phyloP scores from a whole-genome alignment of 768 basidiomycete genomes.

The Boletus insuetus region DNA sequence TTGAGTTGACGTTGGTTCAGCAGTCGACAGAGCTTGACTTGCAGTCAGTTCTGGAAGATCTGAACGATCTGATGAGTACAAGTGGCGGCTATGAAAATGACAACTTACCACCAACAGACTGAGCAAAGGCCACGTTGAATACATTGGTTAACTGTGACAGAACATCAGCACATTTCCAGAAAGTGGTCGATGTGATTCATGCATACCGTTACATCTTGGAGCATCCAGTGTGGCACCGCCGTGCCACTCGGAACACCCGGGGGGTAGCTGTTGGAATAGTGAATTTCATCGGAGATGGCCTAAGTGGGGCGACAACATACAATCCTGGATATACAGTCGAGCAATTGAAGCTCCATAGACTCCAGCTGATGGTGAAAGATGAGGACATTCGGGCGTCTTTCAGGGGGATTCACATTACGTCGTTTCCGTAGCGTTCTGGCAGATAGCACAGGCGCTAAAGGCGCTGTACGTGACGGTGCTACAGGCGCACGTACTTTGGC shows the following conservation, averaged over 20 bases:
- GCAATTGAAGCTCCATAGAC: constrained; percentile 48
- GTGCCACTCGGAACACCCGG: constrained; percentile 44
- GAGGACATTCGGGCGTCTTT: background rate
- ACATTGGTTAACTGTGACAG: constrained; percentile 19
- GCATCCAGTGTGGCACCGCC: constrained; percentile 61
- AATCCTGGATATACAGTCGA: constrained; percentile 31
- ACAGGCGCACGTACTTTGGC: constrained; percentile 44
- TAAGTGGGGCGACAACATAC: constrained; percentile 10
- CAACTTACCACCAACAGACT: background rate
- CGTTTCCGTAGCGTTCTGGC: constrained; percentile 44
- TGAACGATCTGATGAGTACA: background rate
- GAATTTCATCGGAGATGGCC: background rate
- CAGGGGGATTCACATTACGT: constrained; percentile 22
- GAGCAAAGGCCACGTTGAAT: background rate
- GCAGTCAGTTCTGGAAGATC: background rate
- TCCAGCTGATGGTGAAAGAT: constrained; percentile 40
- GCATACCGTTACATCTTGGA: constrained; percentile 48
- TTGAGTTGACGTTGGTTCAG: too few relatives aligned
- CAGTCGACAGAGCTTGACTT: background rate
- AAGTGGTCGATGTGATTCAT: background rate
- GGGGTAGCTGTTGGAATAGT: constrained; percentile 38
- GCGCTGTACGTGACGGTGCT: constrained; percentile 54
- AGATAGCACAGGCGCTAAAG: constrained; percentile 56
- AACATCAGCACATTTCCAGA: constrained; percentile 1
- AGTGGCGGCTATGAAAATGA: background rate